These are phyloP conservation scores for Knufia fluminis DNA, from an alignment of 2,329 filamentous ascomycete species.

Conservation along the genomic window DNA sequence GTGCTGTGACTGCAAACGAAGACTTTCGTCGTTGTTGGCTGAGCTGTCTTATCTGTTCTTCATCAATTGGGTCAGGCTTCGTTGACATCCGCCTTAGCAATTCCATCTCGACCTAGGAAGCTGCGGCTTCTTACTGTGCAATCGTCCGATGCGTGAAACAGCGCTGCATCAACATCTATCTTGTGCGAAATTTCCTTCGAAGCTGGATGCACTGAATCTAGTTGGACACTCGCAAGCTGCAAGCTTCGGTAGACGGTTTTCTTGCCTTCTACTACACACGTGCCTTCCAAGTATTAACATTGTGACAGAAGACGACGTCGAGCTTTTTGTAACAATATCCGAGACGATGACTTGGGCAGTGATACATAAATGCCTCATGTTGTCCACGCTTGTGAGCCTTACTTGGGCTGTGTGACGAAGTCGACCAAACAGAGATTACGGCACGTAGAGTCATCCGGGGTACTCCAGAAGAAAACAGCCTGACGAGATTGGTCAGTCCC, in stretches of 20 bases:
- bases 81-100: background rate
- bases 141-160: no score
- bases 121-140: no score
- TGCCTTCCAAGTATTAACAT: no score
- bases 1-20: constrained; percentile 1
- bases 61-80: background rate
- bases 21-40: constrained; percentile 6
- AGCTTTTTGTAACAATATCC: no score
- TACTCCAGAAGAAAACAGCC: background rate
- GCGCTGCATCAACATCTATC: no score
- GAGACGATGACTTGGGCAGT: background rate
- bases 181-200: no score
- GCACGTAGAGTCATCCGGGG: background rate
- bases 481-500: background rate
- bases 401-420: background rate
- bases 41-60: constrained; percentile 1
- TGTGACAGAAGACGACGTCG: no score
- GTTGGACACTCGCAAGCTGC: no score
- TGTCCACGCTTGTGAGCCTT: background rate
- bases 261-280: no score
- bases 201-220: no score
- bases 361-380: background rate
- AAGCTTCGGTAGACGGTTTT: no score
- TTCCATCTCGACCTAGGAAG: background rate
- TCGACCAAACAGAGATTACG: background rate